phyloP scores from a whole-genome alignment of 805 yeast species.

The Sungouiozyma ichnusensis region DNA sequence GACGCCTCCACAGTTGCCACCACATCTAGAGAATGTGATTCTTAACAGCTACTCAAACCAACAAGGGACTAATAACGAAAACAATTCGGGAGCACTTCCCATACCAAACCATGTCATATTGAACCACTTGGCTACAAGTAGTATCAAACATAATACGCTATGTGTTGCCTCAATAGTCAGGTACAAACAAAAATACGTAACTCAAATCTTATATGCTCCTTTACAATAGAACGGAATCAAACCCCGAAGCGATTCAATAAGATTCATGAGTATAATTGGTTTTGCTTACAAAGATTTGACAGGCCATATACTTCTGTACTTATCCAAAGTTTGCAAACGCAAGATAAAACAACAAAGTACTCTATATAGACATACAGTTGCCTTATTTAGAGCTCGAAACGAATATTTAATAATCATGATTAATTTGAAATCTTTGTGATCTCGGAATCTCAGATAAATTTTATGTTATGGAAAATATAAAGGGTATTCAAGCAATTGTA shows the following conservation, averaged over 20 bases:
- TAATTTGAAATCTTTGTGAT: not conserved
- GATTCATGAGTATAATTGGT: no score
- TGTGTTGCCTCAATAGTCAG: slow-evolving; percentile 90
- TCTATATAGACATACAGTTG: not conserved
- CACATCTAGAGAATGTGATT: slow-evolving; percentile 90
- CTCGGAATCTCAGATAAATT: not conserved
- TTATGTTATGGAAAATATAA: not conserved
- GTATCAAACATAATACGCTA: slow-evolving; percentile 84
- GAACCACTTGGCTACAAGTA: slow-evolving; percentile 91
- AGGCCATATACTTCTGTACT: no score
- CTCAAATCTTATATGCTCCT: slow-evolving; percentile 89
- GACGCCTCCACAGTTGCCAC: slow-evolving; percentile 94
- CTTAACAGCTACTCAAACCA: slow-evolving; percentile 52
- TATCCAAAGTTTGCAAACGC: no score
- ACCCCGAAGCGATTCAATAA: no score
- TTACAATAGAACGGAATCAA: slow-evolving; percentile 6
- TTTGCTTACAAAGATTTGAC: no score
- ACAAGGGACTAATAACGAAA: slow-evolving; percentile 37
- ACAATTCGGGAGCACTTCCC: slow-evolving; percentile 79
- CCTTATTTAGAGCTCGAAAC: not conserved
- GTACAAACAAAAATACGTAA: slow-evolving; percentile 78
- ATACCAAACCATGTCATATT: slow-evolving; percentile 92
- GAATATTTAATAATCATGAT: not conserved
- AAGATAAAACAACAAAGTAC: no score
- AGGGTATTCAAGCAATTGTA: not conserved